These are phyloP conservation scores for Leucaena leucocephala DNA, from an alignment of 306 rosid genomes.

Conservation along the genomic window DNA sequence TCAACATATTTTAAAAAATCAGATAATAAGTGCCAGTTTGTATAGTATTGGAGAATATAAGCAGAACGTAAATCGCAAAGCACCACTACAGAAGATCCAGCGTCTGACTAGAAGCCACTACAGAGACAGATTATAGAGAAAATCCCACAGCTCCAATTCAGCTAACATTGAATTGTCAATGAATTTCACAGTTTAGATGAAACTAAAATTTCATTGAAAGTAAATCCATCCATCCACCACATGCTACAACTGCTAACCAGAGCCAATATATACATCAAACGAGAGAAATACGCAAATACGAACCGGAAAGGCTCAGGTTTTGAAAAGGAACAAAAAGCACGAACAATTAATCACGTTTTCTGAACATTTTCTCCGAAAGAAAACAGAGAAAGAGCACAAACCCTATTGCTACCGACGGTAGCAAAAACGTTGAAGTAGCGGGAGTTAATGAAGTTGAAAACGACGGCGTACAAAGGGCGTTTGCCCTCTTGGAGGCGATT, in stretches of 20 bases:
- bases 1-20: background rate
- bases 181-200: background rate
- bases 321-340: background rate
- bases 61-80: background rate
- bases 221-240: background rate
- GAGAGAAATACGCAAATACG: background rate
- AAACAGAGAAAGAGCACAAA: conserved; percentile 25
- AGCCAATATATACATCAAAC: background rate
- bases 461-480: conserved; percentile 82
- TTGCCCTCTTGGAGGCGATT: conserved; percentile 95
- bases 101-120: background rate
- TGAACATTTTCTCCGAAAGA: background rate
- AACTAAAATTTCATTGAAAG: background rate
- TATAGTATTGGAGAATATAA: background rate
- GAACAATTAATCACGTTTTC: background rate
- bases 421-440: conserved; percentile 86
- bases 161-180: background rate
- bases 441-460: conserved; percentile 87
- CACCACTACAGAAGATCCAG: background rate
- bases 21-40: conserved; percentile 1
- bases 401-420: conserved; percentile 94
- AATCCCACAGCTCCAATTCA: background rate
- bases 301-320: background rate
- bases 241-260: background rate
- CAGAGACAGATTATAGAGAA: background rate